These are phyloP conservation scores for Ophiostoma ulmi DNA, from an alignment of 2,329 filamentous ascomycete genomes.

Conservation along the genomic window DNA sequence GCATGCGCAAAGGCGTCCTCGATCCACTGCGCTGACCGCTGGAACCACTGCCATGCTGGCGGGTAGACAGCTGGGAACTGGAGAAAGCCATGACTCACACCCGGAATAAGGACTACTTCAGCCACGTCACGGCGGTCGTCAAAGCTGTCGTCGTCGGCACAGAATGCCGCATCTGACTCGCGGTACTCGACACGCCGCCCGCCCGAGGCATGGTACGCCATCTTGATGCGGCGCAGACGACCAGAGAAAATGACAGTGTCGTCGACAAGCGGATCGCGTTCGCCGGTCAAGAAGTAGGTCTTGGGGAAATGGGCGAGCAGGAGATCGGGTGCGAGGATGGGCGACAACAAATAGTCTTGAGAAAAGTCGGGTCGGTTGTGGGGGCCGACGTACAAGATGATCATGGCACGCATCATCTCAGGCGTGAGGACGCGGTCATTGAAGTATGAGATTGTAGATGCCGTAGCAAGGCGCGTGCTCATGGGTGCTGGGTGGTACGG, in stretches of 20 bases:
- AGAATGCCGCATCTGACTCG: slow-evolving; percentile 38
- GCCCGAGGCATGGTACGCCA: slow-evolving; percentile 46
- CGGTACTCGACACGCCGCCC: slow-evolving; percentile 50
- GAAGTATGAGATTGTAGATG: slow-evolving; percentile 97
- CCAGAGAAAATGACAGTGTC: slow-evolving; percentile 97
- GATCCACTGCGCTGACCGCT: slow-evolving; percentile 75
- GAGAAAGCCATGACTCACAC: slow-evolving; percentile 88
- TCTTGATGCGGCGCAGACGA: slow-evolving; percentile 73
- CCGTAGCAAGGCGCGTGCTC: slow-evolving; percentile 83
- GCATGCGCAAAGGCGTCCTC: slow-evolving; percentile 63
- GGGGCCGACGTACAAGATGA: slow-evolving; percentile 92
- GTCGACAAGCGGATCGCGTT: slow-evolving; percentile 90
- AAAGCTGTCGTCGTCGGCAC: slow-evolving; percentile 46
- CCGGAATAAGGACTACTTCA: slow-evolving; percentile 79
- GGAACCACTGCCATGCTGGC: slow-evolving; percentile 83
- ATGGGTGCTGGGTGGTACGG: slow-evolving; percentile 53
- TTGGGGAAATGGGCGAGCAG: slow-evolving; percentile 86
- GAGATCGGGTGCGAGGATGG: slow-evolving; percentile 79
- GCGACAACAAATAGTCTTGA: slow-evolving; percentile 84
- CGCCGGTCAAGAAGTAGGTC: slow-evolving; percentile 88
- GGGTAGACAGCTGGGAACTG: slow-evolving; percentile 87
- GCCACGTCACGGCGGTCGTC: slow-evolving; percentile 61
- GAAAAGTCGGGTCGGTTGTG: slow-evolving; percentile 90
- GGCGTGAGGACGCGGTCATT: slow-evolving; percentile 91
- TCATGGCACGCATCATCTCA: slow-evolving; percentile 99